phyloP scores from a whole-genome alignment of 2,329 filamentous ascomycete species.

The Grosmannia serpens region DNA sequence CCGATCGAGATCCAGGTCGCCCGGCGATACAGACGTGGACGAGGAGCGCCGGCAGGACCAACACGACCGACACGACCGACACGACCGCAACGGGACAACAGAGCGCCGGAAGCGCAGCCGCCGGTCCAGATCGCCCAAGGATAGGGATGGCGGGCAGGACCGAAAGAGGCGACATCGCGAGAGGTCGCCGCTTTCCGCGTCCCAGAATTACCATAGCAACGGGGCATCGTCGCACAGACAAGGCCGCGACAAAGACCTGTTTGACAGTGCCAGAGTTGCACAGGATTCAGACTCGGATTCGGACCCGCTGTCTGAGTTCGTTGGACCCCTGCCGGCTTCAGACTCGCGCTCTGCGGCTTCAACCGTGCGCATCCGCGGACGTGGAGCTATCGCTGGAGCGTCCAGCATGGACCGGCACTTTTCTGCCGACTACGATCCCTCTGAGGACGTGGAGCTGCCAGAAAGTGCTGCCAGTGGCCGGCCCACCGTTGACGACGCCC shows the following conservation, averaged over 20 bases:
- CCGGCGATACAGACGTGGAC: background rate
- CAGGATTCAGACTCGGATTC: slow-evolving; percentile 1
- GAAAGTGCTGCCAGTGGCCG: background rate
- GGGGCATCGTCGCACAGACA: background rate
- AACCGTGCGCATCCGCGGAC: slow-evolving; percentile 4
- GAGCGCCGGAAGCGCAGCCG: background rate
- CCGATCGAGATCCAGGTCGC: background rate
- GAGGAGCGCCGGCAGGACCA: background rate
- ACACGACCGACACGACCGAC: no score
- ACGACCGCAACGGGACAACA: background rate
- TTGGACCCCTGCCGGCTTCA: slow-evolving; percentile 5
- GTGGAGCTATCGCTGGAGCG: background rate
- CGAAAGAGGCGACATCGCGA: background rate
- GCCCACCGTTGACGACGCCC: slow-evolving; percentile 5
- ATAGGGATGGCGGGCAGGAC: background rate
- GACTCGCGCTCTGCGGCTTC: background rate
- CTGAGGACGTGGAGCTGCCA: slow-evolving; percentile 1
- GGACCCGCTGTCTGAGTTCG: slow-evolving; percentile 8
- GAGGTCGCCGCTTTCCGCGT: background rate
- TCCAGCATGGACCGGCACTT: slow-evolving; percentile 11
- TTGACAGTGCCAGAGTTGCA: background rate
- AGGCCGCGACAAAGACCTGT: background rate
- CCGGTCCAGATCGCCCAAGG: background rate
- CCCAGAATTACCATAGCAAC: background rate
- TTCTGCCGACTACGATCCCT: slow-evolving; percentile 10